Conservation (phyloP, 148 eudicot genomes). For the Heliamphora exappendiculata region DNA sequence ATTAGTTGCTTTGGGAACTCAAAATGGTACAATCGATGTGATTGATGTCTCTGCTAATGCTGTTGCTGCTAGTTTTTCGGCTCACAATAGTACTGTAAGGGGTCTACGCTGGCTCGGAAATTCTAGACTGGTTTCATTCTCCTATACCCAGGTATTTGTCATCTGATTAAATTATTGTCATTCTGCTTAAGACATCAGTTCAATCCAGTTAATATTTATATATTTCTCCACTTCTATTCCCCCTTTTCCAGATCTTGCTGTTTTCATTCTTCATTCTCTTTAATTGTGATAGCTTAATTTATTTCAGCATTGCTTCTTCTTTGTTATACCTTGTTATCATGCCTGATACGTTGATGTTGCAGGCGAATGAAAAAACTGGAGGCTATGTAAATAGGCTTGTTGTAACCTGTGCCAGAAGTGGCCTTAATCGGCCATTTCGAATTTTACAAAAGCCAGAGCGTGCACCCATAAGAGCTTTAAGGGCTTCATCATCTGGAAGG, state of each 20-base stretch:
- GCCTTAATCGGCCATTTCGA: constrained; percentile 84
- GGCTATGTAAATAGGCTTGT: constrained; percentile 85
- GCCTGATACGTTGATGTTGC: constrained; percentile 14
- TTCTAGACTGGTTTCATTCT: constrained; percentile 87
- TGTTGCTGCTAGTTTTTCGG: constrained; percentile 74
- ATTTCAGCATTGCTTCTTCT: background rate
- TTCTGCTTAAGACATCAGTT: background rate
- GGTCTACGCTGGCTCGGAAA: constrained; percentile 99
- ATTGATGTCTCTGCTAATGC: constrained; percentile 92
- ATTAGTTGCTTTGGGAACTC: constrained; percentile 93
- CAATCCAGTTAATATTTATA: background rate
- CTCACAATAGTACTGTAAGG: constrained; percentile 67
- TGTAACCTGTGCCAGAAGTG: constrained; percentile 90
- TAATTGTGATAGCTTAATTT: constrained; percentile 4
- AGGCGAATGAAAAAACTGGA: constrained; percentile 86
- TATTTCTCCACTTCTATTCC: background rate
- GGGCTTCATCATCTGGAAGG: constrained; percentile 99
- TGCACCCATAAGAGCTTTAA: constrained; percentile 92
- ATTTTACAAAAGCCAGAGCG: constrained; percentile 94
- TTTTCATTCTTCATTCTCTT: background rate
- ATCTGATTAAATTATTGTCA: background rate
- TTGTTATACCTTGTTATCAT: background rate
- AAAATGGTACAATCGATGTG: constrained; percentile 77
- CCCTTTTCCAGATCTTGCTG: background rate
- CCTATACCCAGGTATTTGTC: constrained; percentile 64